Evolutionary conservation across 1,284 basidiomycete genomes (phyloP), one percentile per base, ranked within the genome.

Genomic region (Hymenochaete sp.): DNA sequence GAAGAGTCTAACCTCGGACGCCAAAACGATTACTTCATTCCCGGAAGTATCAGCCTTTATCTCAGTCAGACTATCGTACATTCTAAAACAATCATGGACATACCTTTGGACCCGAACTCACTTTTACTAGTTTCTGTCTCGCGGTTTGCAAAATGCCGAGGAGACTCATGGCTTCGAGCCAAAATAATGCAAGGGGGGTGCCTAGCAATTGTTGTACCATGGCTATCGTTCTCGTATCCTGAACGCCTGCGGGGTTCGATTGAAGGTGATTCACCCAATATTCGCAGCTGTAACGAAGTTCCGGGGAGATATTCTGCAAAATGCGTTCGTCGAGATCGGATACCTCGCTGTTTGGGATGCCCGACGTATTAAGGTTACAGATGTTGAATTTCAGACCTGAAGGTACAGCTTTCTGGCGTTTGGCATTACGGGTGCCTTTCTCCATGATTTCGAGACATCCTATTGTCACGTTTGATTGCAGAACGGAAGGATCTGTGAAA

Each of bases 341-440:
- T 14, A 45, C 24, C 4, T 45, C 24, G 14, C 27, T 26, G 22
- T 45, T 45, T 10, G 13, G 14, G 7, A 8, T 9, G 35, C 6
- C 36, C 21, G 33, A 45, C 16, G 32, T 63, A 67, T 18, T 68
- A 70, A 2, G 73, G 80, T 55, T 79, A 75, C 9, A 72, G 72
- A 21, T 68, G 73, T 49, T 79, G 80, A 58, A 79, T 72, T 54
- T 64, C 71, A 8, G 58, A 72, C 21, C 24, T 19, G 14, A 5
- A n/a, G n/a, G n/a, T n/a, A n/a, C n/a, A n/a, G n/a, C n/a, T n/a
- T n/a, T n/a, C n/a, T n/a, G n/a, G n/a, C n/a, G n/a, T n/a, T n/a
- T n/a, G n/a, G n/a, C n/a, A n/a, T n/a, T n/a, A n/a, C n/a, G n/a
- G n/a, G n/a, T n/a, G 7, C 24, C 6, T n/a, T n/a, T n/a, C 4